Conservation (phyloP, 495 filamentous ascomycete genomes). For the Lentithecium fluviatile region DNA sequence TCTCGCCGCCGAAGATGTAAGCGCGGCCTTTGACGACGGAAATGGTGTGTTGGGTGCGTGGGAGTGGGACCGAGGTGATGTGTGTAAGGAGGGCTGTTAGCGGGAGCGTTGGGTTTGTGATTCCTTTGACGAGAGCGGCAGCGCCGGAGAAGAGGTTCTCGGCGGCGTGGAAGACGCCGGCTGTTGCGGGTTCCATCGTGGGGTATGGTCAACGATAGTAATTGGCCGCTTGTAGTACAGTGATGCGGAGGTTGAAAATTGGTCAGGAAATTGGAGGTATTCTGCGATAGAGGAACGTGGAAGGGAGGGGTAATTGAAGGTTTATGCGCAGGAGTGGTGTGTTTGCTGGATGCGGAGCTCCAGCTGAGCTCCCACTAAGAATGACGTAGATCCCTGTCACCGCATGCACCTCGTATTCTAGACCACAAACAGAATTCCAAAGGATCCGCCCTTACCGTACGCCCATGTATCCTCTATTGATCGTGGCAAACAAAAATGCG, state of each 20-base stretch:
- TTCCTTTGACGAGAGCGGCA: conserved; percentile 42
- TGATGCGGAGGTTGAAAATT: too few species aligned
- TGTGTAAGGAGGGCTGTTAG: conserved; percentile 60
- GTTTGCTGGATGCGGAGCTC: conserved; percentile 13
- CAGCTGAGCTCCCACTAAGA: background rate
- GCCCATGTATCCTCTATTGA: too few species aligned
- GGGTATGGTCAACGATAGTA: too few species aligned
- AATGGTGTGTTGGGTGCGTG: conserved; percentile 67
- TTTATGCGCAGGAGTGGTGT: background rate
- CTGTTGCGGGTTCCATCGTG: conserved; percentile 42
- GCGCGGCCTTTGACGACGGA: conserved; percentile 64
- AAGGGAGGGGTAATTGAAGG: background rate
- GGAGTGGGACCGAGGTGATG: conserved; percentile 55
- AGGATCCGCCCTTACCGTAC: too few species aligned
- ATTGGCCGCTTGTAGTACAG: too few species aligned
- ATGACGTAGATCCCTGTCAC: conserved; percentile 11
- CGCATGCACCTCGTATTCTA: background rate
- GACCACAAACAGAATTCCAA: too few species aligned
- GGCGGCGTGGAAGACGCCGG: conserved; percentile 41
- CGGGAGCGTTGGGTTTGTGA: conserved; percentile 46
- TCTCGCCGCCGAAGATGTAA: conserved; percentile 69
- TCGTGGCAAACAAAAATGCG: too few species aligned
- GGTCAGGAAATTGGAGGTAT: background rate
- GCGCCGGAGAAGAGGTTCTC: conserved; percentile 42
- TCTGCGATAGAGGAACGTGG: background rate